Evolutionary conservation across 257 asterid genomes (phyloP).

Genomic region (Striga asiatica): DNA sequence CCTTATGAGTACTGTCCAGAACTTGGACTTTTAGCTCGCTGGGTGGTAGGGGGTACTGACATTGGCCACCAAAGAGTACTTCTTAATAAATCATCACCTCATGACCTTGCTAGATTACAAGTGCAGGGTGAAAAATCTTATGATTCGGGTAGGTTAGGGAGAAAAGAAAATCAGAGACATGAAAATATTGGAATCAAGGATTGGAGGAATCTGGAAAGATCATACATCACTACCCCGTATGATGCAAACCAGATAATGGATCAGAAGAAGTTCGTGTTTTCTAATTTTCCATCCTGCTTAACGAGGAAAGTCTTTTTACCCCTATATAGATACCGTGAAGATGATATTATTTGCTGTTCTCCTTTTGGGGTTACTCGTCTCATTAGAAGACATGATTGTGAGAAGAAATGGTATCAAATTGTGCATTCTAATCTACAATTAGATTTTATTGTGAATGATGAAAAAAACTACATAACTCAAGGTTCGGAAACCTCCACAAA

Average conservation of each 20-base stretch:
- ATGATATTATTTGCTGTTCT: conserved; percentile 66
- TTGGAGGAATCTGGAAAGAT: conserved; percentile 19
- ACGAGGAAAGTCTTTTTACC: conserved; percentile 60
- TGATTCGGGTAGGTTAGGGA: conserved; percentile 12
- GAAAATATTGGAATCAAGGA: conserved; percentile 23
- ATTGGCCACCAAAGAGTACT: conserved; percentile 63
- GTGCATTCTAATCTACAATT: conserved; percentile 51
- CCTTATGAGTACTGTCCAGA: conserved; percentile 30
- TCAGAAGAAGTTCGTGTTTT: conserved; percentile 27
- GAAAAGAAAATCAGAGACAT: conserved; percentile 17
- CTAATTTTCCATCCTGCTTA: conserved; percentile 30
- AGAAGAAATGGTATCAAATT: conserved; percentile 40
- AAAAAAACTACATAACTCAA: conserved; percentile 26
- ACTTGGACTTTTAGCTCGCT: conserved; percentile 46
- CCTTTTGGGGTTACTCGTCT: conserved; percentile 86
- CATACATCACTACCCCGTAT: conserved; percentile 22
- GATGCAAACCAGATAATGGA: conserved; percentile 21
- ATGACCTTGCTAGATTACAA: conserved; percentile 16
- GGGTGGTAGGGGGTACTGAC: conserved; percentile 70
- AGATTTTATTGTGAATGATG: conserved; percentile 42
- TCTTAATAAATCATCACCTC: conserved; percentile 20
- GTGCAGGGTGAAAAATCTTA: conserved; percentile 17
- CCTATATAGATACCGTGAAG: conserved; percentile 34
- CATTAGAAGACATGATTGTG: conserved; percentile 28
- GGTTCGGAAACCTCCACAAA: conserved; percentile 39